phyloP scores from a whole-genome alignment of 306 rosid species.

The Lagenaria siceraria region DNA sequence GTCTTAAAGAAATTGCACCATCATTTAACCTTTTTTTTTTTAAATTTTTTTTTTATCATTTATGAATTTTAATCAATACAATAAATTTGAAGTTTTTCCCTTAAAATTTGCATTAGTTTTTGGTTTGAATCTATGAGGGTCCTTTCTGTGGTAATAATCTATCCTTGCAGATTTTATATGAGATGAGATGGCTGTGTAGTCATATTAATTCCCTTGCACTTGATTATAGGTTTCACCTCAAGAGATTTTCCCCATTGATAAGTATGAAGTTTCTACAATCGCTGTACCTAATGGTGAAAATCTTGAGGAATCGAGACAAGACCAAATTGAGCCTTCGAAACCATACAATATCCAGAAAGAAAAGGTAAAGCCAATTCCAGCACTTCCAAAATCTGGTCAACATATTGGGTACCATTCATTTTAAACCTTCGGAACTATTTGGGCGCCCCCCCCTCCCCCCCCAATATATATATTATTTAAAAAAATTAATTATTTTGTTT shows the following conservation, averaged over 20 bases:
- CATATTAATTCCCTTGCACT: neutral
- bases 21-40: neutral
- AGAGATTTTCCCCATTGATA: conserved; percentile 65
- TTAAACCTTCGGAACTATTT: neutral
- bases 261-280: conserved; percentile 41
- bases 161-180: neutral
- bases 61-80: neutral
- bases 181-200: neutral
- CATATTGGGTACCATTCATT: neutral
- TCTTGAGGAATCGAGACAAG: conserved; percentile 40
- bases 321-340: conserved; percentile 30
- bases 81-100: neutral
- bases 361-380: conserved; percentile 34
- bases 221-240: conserved; percentile 60
- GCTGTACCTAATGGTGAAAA: conserved; percentile 35
- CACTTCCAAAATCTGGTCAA: neutral
- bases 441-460: no score
- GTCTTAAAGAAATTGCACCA: neutral
- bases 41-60: neutral
- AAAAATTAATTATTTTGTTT: neutral
- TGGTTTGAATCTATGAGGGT: neutral
- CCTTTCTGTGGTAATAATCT: neutral
- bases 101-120: neutral
- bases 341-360: conserved; percentile 24
- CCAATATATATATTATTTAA: no score